Evolutionary conservation across 768 basidiomycete species (phyloP), one percentile per base, ranked within the genome.

Genomic region (Amanita pseudoporphyria): DNA sequence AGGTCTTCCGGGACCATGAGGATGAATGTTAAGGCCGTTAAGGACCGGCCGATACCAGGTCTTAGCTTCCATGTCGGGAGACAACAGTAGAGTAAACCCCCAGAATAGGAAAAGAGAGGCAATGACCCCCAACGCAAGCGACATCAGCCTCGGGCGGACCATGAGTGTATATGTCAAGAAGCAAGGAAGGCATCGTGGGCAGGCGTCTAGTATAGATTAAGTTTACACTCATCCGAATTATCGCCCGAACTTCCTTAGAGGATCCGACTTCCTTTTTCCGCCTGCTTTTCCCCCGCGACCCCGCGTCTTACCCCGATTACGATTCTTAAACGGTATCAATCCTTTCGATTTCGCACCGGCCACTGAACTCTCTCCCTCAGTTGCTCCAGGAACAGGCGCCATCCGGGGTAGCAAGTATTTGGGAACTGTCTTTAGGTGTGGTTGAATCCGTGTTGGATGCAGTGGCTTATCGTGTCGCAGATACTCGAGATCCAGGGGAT

Each of bases 361-460:
- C 12, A 52, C 5, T 10, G 16, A 26, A 9, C 7, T 52, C 14
- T 53, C 60, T 19, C 59, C 68, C 2, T 49, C 62, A 10, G 69
- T 68, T 0, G 62, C 60, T 7, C 70, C 74, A 9, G 69, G 43
- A 2, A 84, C 79, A 6, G 84, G 69, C 19, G 83, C 81, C 42
- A 89, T 84, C 24, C 79, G 80, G 2, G 95, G 94, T 53, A 96
- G 72, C 22, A 98, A 72, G 62, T 99, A 99, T 49, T 82, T 84
- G 1, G 95, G 96, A 4, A 98, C 81, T 64, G 94, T 87, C 64
- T 95, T 97, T 82, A 98, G 88, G 63, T 98, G 94, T 1, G 91
- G 68, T 62, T 96, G 94, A 9, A 94, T 73, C 40, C 93, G 76
- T 22, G 85, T 84, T 0, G 94, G 92, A 58, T 95, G 90, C 4